These are phyloP conservation scores for Penicillium vulpinum DNA, from an alignment of 2,329 filamentous ascomycete genomes.

Conservation along the genomic window DNA sequence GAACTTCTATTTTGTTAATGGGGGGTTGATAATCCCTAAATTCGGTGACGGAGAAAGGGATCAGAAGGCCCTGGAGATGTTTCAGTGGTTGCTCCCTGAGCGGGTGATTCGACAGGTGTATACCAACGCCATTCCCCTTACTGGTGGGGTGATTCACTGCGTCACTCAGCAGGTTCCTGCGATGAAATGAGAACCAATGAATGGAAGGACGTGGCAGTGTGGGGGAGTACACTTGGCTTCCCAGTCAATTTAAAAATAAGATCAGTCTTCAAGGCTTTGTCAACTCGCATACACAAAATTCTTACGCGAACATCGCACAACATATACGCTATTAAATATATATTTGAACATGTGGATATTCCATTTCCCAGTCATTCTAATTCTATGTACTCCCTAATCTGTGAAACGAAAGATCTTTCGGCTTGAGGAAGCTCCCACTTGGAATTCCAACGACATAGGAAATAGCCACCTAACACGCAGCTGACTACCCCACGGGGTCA, in stretches of 20 bases:
- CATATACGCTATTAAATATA: not conserved
- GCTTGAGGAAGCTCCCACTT: not conserved
- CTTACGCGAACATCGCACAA: not conserved
- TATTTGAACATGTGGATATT: not conserved
- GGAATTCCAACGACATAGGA: not conserved
- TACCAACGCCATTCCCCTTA: slow-evolving; percentile 27
- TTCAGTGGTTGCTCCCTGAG: slow-evolving; percentile 24
- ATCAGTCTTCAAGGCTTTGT: not conserved
- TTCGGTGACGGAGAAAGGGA: slow-evolving; percentile 28
- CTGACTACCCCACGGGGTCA: not conserved
- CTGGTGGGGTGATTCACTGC: slow-evolving; percentile 33
- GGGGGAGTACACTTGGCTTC: not conserved
- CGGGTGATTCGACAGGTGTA: slow-evolving; percentile 27
- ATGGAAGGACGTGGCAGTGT: not conserved
- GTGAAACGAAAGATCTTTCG: not conserved
- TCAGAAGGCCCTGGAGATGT: slow-evolving; percentile 21
- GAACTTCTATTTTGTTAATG: slow-evolving; percentile 34
- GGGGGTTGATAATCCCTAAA: slow-evolving; percentile 29
- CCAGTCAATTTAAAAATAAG: not conserved
- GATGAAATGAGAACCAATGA: not conserved
- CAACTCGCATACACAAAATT: not conserved
- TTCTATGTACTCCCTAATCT: not conserved
- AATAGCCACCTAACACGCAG: not conserved
- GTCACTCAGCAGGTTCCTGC: slow-evolving; percentile 29
- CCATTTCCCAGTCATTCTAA: not conserved